Conservation (phyloP, 441 rosid genomes). For the Gossypium laxum region DNA sequence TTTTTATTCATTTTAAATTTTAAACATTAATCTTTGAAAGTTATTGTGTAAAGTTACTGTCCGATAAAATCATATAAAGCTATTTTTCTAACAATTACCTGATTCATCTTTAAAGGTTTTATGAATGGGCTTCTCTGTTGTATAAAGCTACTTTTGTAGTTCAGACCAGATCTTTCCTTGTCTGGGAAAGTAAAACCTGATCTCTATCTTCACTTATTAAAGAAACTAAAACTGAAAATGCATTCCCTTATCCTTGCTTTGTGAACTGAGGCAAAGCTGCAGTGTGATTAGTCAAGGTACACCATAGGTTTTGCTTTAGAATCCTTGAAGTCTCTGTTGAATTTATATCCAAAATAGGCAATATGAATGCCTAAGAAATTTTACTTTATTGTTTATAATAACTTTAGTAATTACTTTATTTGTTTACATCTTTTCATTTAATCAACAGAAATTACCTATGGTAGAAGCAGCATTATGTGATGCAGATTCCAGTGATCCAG, state of each 20-base stretch:
- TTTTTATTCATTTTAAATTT: background rate
- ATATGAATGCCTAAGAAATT: background rate
- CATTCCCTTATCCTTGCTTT: background rate
- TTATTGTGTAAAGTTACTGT: background rate
- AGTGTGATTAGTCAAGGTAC: background rate
- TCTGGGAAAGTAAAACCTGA: background rate
- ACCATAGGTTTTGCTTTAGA: background rate
- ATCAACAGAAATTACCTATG: constrained; percentile 45
- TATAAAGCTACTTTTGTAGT: background rate
- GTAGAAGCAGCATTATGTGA: constrained; percentile 54
- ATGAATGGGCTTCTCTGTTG: background rate
- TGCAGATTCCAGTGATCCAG: constrained; percentile 43
- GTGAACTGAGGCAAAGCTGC: background rate
- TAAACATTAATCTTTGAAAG: background rate
- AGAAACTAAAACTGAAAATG: background rate
- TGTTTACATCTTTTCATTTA: constrained; percentile 16
- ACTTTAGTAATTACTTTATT: background rate
- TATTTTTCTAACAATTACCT: background rate
- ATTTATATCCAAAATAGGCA: background rate
- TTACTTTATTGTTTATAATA: background rate
- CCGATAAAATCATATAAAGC: background rate
- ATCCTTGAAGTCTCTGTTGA: background rate
- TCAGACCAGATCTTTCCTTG: background rate
- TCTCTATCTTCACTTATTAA: background rate
- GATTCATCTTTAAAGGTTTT: background rate